Evolutionary conservation across 768 basidiomycete genomes (phyloP), one percentile per base, ranked within the genome.

Genomic region (Tulasnella sp.): DNA sequence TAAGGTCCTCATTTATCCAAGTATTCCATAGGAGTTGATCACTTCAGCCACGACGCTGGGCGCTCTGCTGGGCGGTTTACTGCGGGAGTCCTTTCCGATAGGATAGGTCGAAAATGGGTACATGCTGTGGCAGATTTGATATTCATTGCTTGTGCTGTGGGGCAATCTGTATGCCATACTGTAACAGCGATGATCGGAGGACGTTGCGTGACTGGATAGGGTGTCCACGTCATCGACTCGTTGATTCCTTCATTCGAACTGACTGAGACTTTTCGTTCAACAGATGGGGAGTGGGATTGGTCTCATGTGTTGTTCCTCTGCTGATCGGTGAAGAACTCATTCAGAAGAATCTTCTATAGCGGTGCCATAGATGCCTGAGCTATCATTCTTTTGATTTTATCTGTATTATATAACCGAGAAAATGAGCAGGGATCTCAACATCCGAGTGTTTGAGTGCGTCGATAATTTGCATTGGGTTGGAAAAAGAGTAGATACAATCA

Each of bases 281-380:
- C 37, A 47, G 45, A 32, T 51, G 77, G 25, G n/a, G 79, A 15
- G 83, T 86, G 1, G 83, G 83, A 2, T 65, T 83, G 1, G 84
- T 84, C 15, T 76, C 81, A 3, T 84, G 84, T 56, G 74, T 85
- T 45, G 81, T 84, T 0, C 83, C 85, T 8, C 69, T 88, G 4
- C 87, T 88, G 61, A 85, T 90, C 44, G 83, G 86, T 61, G 86
- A 89, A n/a, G n/a, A n/a, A n/a, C n/a, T n/a, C n/a, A n/a, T n/a
- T n/a, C n/a, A n/a, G n/a, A n/a, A n/a, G n/a, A n/a, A n/a, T n/a
- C n/a, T n/a, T n/a, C n/a, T n/a, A n/a, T n/a, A n/a, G n/a, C n/a
- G n/a, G n/a, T n/a, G n/a, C n/a, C n/a, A n/a, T n/a, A n/a, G n/a
- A n/a, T n/a, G n/a, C n/a, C n/a, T n/a, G n/a, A n/a, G n/a, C n/a